These are phyloP conservation scores for Pseudogymnoascus sp. DNA, from an alignment of 2,329 filamentous ascomycete species.

Conservation along the genomic window DNA sequence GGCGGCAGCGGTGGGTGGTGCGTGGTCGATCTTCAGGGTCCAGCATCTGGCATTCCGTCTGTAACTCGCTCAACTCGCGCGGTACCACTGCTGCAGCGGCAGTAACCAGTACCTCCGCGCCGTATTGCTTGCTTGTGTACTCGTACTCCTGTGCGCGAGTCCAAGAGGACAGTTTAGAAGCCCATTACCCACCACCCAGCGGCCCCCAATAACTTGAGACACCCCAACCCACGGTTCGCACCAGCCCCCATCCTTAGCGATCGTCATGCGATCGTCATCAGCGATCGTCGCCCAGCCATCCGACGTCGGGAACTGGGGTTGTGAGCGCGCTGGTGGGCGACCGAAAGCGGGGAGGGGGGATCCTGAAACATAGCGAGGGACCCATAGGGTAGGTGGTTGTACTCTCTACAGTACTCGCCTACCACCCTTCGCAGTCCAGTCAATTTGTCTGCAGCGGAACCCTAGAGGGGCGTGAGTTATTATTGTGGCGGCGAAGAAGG, in stretches of 20 bases:
- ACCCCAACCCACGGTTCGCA: neutral
- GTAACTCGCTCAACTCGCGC: neutral
- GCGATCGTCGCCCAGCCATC: neutral
- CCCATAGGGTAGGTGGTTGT: neutral
- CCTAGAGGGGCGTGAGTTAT: neutral
- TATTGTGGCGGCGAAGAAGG: neutral
- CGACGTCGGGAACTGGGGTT: slow-evolving; percentile 1
- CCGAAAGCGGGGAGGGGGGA: neutral
- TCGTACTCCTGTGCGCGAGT: too few species aligned
- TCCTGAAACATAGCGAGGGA: neutral
- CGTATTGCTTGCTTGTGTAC: too few species aligned
- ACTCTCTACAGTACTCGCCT: too few species aligned
- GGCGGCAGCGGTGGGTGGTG: too few species aligned
- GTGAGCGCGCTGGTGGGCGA: neutral
- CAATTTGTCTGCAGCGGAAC: neutral
- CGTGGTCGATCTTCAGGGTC: neutral
- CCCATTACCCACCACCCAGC: too few species aligned
- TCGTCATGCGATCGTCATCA: slow-evolving; percentile 3
- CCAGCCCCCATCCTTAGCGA: neutral
- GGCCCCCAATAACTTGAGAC: neutral
- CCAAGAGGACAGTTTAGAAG: too few species aligned
- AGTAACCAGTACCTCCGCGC: too few species aligned
- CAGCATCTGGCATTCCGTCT: neutral
- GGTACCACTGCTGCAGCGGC: neutral
- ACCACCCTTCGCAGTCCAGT: too few species aligned